Evolutionary conservation across 2,329 filamentous ascomycete species (phyloP).

Genomic region (Talaromyces sp.): DNA sequence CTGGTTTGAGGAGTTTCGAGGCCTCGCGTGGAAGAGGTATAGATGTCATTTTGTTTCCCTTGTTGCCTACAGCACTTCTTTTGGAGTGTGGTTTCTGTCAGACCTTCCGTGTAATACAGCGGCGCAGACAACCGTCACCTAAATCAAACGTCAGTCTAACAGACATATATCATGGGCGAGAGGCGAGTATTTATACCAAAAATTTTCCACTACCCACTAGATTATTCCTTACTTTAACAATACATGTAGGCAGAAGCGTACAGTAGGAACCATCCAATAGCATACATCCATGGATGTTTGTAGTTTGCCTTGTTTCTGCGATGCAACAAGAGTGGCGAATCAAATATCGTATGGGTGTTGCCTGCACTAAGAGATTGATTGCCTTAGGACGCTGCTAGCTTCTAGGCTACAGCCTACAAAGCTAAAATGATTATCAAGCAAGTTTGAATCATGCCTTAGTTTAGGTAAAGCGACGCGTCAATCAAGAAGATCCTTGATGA

Average conservation of each 20-base stretch:
- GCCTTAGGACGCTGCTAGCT: background rate
- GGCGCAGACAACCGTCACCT: background rate
- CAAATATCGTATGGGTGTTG: background rate
- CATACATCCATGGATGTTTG: background rate
- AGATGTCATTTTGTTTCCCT: background rate
- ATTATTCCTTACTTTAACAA: background rate
- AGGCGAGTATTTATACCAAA: background rate
- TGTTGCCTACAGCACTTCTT: background rate
- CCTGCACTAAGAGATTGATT: background rate
- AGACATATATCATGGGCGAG: background rate
- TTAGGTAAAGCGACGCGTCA: background rate
- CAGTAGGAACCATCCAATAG: background rate
- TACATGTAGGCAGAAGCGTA: slow-evolving; percentile 10
- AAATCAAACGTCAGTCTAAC: no score
- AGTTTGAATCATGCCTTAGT: background rate
- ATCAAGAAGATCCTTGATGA: background rate
- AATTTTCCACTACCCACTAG: background rate
- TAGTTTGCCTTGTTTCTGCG: background rate
- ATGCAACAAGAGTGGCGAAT: background rate
- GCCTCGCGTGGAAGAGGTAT: slow-evolving; percentile 17
- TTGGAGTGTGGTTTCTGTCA: background rate
- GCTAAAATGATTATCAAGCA: background rate
- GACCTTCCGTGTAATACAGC: background rate
- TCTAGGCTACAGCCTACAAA: background rate
- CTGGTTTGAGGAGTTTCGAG: slow-evolving; percentile 16